phyloP scores from a whole-genome alignment of 1,284 basidiomycete species.

The Lignosus rhinocerotis region DNA sequence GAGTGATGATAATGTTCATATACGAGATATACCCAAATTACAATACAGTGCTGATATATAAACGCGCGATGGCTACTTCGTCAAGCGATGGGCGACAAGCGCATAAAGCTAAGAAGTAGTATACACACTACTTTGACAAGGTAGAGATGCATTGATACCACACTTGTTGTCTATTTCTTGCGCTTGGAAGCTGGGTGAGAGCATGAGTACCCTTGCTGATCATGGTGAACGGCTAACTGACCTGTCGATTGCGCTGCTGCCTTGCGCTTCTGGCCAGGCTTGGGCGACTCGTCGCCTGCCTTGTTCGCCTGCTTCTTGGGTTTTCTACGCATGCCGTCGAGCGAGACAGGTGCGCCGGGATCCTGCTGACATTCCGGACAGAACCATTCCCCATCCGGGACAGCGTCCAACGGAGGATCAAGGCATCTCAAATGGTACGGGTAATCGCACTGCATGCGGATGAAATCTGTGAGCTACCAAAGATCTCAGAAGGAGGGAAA shows the following conservation, averaged over 20 bases:
- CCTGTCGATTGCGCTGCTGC: conserved; percentile 26
- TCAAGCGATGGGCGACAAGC: not conserved
- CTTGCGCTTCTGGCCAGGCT: conserved; percentile 36
- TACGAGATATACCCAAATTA: conserved; percentile 15
- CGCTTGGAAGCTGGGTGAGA: conserved; percentile 30
- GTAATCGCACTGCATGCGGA: conserved; percentile 69
- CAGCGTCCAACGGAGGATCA: conserved; percentile 68
- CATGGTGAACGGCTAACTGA: not conserved
- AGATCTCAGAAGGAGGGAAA: too few relatives aligned
- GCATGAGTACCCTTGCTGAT: not conserved
- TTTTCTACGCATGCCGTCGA: conserved; percentile 29
- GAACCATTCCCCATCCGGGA: conserved; percentile 94
- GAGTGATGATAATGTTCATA: not conserved
- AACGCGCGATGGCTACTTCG: conserved; percentile 3
- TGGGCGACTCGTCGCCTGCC: conserved; percentile 25
- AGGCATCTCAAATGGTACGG: conserved; percentile 88
- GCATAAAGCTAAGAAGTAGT: not conserved
- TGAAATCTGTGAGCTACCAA: not conserved
- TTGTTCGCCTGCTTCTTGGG: conserved; percentile 18
- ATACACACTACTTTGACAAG: not conserved
- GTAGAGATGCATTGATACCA: not conserved
- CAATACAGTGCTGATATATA: conserved; percentile 14
- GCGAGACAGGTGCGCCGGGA: conserved; percentile 36
- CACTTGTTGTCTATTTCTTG: conserved; percentile 28
- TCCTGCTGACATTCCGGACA: conserved; percentile 66